Evolutionary conservation across 2,329 filamentous ascomycete species (phyloP).

Genomic region (Aureobasidium sp.): DNA sequence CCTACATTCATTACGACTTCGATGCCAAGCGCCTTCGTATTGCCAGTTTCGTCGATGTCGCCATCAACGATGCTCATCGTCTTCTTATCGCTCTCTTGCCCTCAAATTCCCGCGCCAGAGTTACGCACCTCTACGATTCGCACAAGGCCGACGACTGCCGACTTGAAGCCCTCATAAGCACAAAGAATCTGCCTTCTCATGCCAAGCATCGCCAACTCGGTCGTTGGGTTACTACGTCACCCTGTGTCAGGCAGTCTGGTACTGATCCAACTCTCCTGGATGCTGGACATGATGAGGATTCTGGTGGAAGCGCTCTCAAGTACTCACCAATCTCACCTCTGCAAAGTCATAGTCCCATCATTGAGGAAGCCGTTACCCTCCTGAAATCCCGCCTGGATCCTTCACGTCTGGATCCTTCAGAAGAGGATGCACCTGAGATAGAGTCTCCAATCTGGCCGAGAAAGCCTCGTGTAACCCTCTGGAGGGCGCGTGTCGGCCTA

Average conservation of each 20-base stretch:
- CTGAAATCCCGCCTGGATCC: neutral
- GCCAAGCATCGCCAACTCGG: neutral
- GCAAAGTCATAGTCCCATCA: neutral
- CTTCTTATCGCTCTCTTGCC: conserved; percentile 7
- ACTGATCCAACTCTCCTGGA: neutral
- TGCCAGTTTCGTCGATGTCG: conserved; percentile 6
- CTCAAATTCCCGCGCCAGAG: neutral
- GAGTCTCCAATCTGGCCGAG: neutral
- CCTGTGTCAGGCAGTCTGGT: neutral
- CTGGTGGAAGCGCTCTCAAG: neutral
- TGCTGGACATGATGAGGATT: neutral
- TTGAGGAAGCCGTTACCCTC: neutral
- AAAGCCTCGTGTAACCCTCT: neutral
- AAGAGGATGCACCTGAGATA: neutral
- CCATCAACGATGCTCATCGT: conserved; percentile 12
- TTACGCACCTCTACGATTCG: neutral
- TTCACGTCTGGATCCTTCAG: neutral
- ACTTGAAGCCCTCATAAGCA: neutral
- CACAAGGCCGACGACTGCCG: neutral
- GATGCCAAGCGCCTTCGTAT: conserved; percentile 5
- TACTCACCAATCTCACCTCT: neutral
- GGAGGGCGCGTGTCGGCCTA: neutral
- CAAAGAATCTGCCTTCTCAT: neutral
- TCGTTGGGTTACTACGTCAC: neutral
- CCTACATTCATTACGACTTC: neutral